phyloP scores from a whole-genome alignment of 768 basidiomycete species.

The Termitomyces sp. region DNA sequence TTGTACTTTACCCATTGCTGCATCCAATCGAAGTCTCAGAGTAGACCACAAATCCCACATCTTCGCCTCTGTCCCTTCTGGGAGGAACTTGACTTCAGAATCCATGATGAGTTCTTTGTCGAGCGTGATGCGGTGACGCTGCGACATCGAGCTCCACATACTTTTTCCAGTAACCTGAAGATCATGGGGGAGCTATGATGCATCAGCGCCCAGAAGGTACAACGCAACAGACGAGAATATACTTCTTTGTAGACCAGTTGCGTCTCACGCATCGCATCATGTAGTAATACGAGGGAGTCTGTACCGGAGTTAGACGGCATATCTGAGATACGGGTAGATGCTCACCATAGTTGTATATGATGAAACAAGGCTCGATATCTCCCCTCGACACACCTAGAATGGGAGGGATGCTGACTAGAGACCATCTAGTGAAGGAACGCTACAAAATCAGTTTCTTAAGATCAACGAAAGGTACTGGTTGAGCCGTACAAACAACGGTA shows the following conservation, averaged over 20 bases:
- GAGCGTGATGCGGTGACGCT: slow-evolving; percentile 3
- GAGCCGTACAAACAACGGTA: slow-evolving; percentile 5
- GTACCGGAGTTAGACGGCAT: background rate
- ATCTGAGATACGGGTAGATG: background rate
- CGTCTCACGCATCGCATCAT: slow-evolving; percentile 5
- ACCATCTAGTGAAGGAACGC: slow-evolving; percentile 2
- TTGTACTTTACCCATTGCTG: slow-evolving; percentile 3
- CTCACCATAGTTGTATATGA: slow-evolving; percentile 5
- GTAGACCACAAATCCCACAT: slow-evolving; percentile 3
- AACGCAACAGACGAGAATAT: background rate
- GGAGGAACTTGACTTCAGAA: slow-evolving; percentile 1
- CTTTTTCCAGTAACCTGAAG: slow-evolving; percentile 1
- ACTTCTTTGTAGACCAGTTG: slow-evolving; percentile 7
- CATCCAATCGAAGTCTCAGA: slow-evolving; percentile 1
- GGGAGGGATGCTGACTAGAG: slow-evolving; percentile 3
- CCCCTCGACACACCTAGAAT: slow-evolving; percentile 9
- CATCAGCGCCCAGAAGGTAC: background rate
- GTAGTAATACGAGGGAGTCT: slow-evolving; percentile 2
- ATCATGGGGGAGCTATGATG: slow-evolving; percentile 4
- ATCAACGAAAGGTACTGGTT: background rate
- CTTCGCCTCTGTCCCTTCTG: slow-evolving; percentile 3
- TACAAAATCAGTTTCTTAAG: background rate
- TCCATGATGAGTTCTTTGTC: slow-evolving; percentile 3
- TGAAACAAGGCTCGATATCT: slow-evolving; percentile 9
- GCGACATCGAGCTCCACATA: slow-evolving; percentile 7